A percentile compares a stretch with the other conserved stretches of the same genome.
These are phyloP conservation scores for Hanseniaspora lachancei DNA, from an alignment of 805 yeast species.

Conservation along the genomic window DNA sequence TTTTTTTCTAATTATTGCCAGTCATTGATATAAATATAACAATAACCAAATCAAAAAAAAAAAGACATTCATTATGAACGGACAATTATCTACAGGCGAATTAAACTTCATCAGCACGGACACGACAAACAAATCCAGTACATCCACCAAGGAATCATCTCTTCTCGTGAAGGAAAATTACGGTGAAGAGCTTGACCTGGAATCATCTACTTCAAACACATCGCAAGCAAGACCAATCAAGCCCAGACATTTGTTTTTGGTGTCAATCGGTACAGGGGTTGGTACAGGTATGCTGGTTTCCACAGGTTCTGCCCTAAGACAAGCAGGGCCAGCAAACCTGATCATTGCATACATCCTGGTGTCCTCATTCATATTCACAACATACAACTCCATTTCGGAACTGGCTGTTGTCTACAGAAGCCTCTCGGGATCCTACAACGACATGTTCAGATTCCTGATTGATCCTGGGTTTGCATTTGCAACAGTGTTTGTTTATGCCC, in stretches of 20 bases:
- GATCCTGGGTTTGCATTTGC: conserved; percentile 48
- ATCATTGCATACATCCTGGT: conserved; percentile 43
- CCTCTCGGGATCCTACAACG: conserved; percentile 40
- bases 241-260: conserved; percentile 42
- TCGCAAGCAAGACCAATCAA: background rate
- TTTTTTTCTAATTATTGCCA: background rate
- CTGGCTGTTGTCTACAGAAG: conserved; percentile 38
- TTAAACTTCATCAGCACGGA: background rate
- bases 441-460: conserved; percentile 38
- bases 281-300: conserved; percentile 62
- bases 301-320: conserved; percentile 43
- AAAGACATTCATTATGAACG: background rate
- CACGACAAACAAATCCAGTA: background rate
- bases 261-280: conserved; percentile 55
- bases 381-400: conserved; percentile 43
- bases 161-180: background rate
- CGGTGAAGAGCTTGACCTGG: background rate
- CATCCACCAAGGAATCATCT: background rate
- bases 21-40: too few species aligned
- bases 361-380: conserved; percentile 47
- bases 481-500: conserved; percentile 39
- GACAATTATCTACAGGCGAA: background rate
- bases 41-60: too few species aligned
- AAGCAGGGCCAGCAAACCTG: conserved; percentile 55
- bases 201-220: background rate